Evolutionary conservation across 345 rosid species (phyloP).

Genomic region (Euphorbia lathyris): DNA sequence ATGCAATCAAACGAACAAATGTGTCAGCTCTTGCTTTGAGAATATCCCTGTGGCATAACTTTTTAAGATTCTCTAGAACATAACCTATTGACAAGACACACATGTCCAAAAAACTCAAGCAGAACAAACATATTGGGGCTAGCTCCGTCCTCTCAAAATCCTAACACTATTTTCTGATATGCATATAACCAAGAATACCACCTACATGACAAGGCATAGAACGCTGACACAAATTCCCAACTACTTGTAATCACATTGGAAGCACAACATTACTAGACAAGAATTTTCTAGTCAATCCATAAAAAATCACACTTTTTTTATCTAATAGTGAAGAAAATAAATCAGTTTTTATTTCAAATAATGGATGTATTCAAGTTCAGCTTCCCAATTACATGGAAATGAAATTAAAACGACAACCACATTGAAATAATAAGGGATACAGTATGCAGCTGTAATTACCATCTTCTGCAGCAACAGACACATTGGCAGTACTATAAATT

Average conservation of each 20-base stretch:
- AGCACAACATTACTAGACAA: not conserved
- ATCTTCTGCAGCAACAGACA: conserved; percentile 44
- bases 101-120: not conserved
- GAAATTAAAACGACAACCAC: not conserved
- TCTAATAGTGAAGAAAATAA: not conserved
- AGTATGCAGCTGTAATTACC: conserved; percentile 41
- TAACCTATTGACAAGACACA: too few species aligned
- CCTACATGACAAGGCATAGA: not conserved
- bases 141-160: not conserved
- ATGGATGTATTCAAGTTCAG: not conserved
- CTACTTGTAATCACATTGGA: not conserved
- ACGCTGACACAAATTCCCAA: not conserved
- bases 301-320: not conserved
- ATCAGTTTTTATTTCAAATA: not conserved
- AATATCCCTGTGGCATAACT: not conserved
- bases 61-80: not conserved
- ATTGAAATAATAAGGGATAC: conserved; percentile 2
- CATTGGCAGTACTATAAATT: conserved; percentile 46
- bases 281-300: not conserved
- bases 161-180: not conserved
- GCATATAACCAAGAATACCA: not conserved
- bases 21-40: not conserved
- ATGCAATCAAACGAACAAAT: not conserved
- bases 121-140: not conserved
- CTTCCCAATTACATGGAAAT: not conserved